phyloP scores from a whole-genome alignment of 139 green algal genomes.

The Volvox africanus region DNA sequence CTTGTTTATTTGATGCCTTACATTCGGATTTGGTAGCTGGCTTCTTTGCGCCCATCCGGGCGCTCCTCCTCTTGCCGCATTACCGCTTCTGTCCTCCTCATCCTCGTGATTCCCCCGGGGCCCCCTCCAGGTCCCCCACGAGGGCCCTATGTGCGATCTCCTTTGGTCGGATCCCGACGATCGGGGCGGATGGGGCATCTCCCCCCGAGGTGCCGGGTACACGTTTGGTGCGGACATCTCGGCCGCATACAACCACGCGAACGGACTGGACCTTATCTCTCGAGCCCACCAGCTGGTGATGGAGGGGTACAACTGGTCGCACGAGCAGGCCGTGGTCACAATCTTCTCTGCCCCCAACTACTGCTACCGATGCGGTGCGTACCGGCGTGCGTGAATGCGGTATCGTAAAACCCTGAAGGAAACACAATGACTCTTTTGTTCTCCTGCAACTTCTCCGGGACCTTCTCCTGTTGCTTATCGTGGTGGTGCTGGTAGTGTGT shows the following conservation, averaged over 20 bases:
- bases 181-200: constrained; percentile 97
- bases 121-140: constrained; percentile 88
- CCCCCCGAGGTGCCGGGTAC: constrained; percentile 96
- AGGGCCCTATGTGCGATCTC: constrained; percentile 99
- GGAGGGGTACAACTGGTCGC: constrained; percentile 97
- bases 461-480: too few species aligned
- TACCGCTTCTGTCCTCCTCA: too few species aligned
- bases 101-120: too few species aligned
- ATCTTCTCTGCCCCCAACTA: constrained; percentile 99
- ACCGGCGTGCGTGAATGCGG: not conserved
- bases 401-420: too few species aligned
- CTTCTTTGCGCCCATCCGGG: too few species aligned
- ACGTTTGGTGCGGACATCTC: constrained; percentile 99
- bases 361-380: constrained; percentile 93
- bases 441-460: too few species aligned
- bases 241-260: constrained; percentile 97
- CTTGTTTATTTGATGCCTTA: too few species aligned
- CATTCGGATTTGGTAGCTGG: too few species aligned
- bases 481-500: not conserved
- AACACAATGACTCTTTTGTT: too few species aligned
- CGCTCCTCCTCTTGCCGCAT: too few species aligned
- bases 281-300: constrained; percentile 99
- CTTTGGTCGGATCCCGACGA: constrained; percentile 99
- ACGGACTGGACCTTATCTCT: constrained; percentile 94
- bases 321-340: constrained; percentile 98